Conservation (phyloP, 1,139 yeast genomes). For the Debaryomycetaceae sp. region DNA sequence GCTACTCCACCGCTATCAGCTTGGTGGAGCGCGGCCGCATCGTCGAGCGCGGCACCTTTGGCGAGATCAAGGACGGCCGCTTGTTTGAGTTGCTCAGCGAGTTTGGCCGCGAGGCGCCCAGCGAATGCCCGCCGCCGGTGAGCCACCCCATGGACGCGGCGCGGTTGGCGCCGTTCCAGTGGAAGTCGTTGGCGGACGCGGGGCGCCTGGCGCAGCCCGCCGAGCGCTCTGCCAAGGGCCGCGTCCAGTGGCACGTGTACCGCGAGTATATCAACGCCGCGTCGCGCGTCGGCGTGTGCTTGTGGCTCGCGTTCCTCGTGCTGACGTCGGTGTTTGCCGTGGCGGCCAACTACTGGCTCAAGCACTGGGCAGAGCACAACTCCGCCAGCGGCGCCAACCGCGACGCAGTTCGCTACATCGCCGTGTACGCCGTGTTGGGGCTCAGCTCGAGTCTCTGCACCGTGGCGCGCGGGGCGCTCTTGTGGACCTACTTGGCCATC, state of each 20-base stretch:
- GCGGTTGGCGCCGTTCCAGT: slow-evolving; percentile 6
- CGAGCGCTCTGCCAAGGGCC: slow-evolving; percentile 25
- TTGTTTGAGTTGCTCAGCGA: slow-evolving; percentile 21
- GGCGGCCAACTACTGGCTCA: slow-evolving; percentile 52
- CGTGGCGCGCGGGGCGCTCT: slow-evolving; percentile 14
- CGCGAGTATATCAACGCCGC: slow-evolving; percentile 21
- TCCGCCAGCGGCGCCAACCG: slow-evolving; percentile 22
- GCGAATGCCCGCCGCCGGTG: slow-evolving; percentile 1
- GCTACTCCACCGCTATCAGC: slow-evolving; percentile 17
- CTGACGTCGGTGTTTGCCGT: slow-evolving; percentile 16
- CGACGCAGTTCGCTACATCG: slow-evolving; percentile 18
- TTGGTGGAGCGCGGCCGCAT: slow-evolving; percentile 19
- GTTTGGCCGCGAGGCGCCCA: slow-evolving; percentile 15
- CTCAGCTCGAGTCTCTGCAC: slow-evolving; percentile 19
- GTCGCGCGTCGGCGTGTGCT: slow-evolving; percentile 17
- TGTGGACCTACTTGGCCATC: slow-evolving; percentile 16
- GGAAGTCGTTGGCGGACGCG: slow-evolving; percentile 4
- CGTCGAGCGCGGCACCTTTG: slow-evolving; percentile 15
- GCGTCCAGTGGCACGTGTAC: slow-evolving; percentile 23
- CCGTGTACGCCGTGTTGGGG: slow-evolving; percentile 29
- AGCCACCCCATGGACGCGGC: slow-evolving; percentile 5
- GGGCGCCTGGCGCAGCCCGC: slow-evolving; percentile 8
- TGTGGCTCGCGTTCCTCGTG: slow-evolving; percentile 13
- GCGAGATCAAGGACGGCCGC: slow-evolving; percentile 20
- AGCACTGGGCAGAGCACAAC: slow-evolving; percentile 54